Percentiles rank a stretch among this genome's conserved stretches.
phyloP scores from a whole-genome alignment of 2,329 filamentous ascomycete species.

The Neofusicoccum cordaticola region DNA sequence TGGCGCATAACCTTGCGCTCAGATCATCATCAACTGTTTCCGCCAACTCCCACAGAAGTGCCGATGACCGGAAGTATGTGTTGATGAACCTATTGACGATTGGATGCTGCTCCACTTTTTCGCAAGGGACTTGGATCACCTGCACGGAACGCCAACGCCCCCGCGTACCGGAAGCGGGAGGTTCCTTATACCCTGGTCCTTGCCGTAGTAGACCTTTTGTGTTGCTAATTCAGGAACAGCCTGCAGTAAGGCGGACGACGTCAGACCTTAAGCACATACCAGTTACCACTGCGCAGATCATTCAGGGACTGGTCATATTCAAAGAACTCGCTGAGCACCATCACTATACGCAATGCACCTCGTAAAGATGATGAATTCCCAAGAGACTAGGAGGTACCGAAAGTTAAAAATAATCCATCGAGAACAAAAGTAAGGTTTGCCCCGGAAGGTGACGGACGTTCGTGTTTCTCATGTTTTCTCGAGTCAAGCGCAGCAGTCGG shows the following conservation, averaged over 20 bases:
- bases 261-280: background rate
- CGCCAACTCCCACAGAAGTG: background rate
- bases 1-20: background rate
- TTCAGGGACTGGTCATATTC: too few species aligned
- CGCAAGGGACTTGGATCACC: background rate
- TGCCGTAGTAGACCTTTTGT: background rate
- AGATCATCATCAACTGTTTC: background rate
- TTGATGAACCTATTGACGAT: background rate
- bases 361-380: too few species aligned
- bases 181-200: background rate
- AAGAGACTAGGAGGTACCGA: background rate
- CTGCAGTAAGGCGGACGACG: background rate
- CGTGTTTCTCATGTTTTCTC: background rate
- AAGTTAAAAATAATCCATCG: background rate
- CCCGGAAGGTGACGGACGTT: background rate
- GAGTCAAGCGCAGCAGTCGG: background rate
- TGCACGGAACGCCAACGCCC: background rate
- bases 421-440: background rate
- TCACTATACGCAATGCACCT: too few species aligned
- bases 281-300: background rate
- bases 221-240: background rate
- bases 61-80: background rate
- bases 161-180: background rate
- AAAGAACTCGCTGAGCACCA: too few species aligned
- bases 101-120: background rate